A percentile compares a stretch with the other conserved stretches of the same genome.
phyloP scores from a whole-genome alignment of 2,329 filamentous ascomycete species.

The Elsinoe fawcettii region DNA sequence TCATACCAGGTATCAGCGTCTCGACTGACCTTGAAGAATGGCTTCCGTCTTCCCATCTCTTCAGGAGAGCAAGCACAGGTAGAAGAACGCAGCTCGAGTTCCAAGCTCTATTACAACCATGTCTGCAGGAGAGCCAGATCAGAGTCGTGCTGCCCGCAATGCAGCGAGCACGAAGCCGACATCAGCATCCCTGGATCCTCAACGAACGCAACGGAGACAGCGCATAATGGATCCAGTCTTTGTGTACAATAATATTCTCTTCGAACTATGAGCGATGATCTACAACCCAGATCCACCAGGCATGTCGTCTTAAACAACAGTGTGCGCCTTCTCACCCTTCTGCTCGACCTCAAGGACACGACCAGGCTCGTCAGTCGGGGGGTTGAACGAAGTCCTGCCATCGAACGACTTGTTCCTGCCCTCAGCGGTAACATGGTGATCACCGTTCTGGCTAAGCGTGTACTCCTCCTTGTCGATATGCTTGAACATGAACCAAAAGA shows the following conservation, averaged over 20 bases:
- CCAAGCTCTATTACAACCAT: too few species aligned
- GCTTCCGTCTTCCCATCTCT: neutral
- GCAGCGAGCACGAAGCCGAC: too few species aligned
- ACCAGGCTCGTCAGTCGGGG: slow-evolving; percentile 16
- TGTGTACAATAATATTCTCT: too few species aligned
- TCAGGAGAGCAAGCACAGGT: too few species aligned
- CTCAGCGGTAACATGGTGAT: slow-evolving; percentile 18
- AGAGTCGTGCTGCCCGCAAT: too few species aligned
- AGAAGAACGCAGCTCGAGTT: too few species aligned
- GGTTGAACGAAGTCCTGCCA: slow-evolving; percentile 18
- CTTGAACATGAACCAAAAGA: slow-evolving; percentile 43
- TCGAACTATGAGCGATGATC: too few species aligned
- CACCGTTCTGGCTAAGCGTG: slow-evolving; percentile 17
- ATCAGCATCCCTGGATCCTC: too few species aligned
- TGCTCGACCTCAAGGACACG: slow-evolving; percentile 15
- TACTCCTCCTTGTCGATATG: slow-evolving; percentile 32
- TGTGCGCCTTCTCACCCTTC: slow-evolving; percentile 14
- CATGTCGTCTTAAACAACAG: neutral
- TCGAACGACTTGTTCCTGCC: slow-evolving; percentile 15
- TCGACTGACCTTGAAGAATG: neutral
- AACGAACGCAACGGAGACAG: too few species aligned
- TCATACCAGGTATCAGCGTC: slow-evolving; percentile 11
- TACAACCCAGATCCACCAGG: too few species aligned
- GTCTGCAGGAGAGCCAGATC: too few species aligned
- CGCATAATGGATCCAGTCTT: too few species aligned